A percentile compares a stretch with the other conserved stretches of the same genome.
Conservation (phyloP, 2,329 filamentous ascomycete genomes). For the Blumeria hordei region DNA sequence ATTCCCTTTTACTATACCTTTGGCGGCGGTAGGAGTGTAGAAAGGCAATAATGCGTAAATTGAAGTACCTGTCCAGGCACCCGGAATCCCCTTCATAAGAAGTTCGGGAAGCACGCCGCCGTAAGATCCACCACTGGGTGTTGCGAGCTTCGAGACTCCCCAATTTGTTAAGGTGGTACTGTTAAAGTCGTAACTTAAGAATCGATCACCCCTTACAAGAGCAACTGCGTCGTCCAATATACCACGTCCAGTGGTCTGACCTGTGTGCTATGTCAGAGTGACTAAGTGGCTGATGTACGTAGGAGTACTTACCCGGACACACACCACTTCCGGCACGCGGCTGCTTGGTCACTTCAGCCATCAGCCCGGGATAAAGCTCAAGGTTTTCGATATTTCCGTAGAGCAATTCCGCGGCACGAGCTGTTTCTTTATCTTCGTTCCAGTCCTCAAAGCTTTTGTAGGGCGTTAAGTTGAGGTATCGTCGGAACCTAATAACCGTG, state of each 20-base stretch:
- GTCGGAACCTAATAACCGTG: conserved; percentile 19
- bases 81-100: conserved; percentile 22
- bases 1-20: conserved; percentile 23
- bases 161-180: conserved; percentile 24
- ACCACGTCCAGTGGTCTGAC: conserved; percentile 20
- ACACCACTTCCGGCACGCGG: conserved; percentile 23
- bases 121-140: conserved; percentile 18
- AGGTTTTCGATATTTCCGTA: conserved; percentile 27
- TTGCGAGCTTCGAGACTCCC: conserved; percentile 21
- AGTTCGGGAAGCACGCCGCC: conserved; percentile 21
- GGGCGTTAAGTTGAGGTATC: conserved; percentile 25
- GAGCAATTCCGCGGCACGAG: conserved; percentile 19
- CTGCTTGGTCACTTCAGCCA: conserved; percentile 30
- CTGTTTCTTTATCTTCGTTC: conserved; percentile 24
- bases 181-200: conserved; percentile 24
- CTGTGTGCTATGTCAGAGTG: not conserved
- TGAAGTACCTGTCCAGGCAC: conserved; percentile 23
- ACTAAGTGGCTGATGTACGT: not conserved
- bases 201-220: conserved; percentile 21
- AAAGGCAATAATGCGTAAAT: conserved; percentile 24
- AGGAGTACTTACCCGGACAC: conserved; percentile 15
- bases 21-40: conserved; percentile 24
- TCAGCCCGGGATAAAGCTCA: conserved; percentile 32
- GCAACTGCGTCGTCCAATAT: conserved; percentile 24
- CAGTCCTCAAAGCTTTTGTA: conserved; percentile 26